phyloP scores from a whole-genome alignment of 2,329 filamentous ascomycete genomes.

The Fonsecaea erecta region DNA sequence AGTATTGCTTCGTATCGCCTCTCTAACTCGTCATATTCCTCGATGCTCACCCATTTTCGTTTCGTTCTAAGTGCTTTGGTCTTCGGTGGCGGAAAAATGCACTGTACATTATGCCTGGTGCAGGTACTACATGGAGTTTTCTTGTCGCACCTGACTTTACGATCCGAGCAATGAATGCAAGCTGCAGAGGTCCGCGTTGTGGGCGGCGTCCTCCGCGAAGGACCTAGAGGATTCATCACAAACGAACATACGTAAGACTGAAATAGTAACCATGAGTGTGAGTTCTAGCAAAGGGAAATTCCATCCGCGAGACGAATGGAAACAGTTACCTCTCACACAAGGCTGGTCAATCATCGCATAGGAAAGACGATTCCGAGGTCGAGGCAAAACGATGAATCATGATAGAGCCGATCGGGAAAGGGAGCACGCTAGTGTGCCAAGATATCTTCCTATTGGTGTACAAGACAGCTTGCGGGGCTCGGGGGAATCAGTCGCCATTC shows the following conservation, averaged over 20 bases:
- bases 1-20: background rate
- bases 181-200: constrained; percentile 23
- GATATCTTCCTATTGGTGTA: background rate
- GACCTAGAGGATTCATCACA: background rate
- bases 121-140: constrained; percentile 52
- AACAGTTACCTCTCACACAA: background rate
- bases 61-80: constrained; percentile 18
- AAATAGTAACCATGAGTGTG: background rate
- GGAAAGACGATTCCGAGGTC: background rate
- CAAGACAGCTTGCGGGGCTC: no score
- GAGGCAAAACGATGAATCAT: background rate
- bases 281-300: background rate
- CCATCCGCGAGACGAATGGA: background rate
- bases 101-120: constrained; percentile 43
- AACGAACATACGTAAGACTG: background rate
- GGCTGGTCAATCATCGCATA: background rate
- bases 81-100: constrained; percentile 40
- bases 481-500: background rate
- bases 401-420: background rate
- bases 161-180: constrained; percentile 47
- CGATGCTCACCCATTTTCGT: constrained; percentile 20
- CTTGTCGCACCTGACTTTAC: constrained; percentile 53
- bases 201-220: background rate
- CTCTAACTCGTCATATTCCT: background rate
- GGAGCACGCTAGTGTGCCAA: no score